Evolutionary conservation across 805 yeast genomes (phyloP).

Genomic region (Danielozyma ontarioensis): DNA sequence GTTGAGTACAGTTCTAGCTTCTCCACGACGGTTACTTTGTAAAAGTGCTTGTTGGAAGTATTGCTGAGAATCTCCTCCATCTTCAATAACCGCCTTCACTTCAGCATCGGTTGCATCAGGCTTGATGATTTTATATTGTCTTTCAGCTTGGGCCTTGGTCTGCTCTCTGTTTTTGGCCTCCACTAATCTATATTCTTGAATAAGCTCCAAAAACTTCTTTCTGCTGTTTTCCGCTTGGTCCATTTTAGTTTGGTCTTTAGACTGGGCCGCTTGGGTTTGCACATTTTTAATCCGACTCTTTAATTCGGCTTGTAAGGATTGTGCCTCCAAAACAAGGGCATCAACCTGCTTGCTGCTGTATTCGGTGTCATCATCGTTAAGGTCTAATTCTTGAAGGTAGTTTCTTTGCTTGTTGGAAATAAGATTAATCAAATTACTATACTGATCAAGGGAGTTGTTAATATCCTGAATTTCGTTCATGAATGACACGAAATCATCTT

Average conservation of each 20-base stretch:
- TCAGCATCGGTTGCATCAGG: constrained; percentile 83
- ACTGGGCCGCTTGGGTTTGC: constrained; percentile 59
- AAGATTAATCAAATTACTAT: constrained; percentile 62
- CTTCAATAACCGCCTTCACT: constrained; percentile 80
- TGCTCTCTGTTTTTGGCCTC: constrained; percentile 84
- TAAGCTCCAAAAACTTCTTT: constrained; percentile 76
- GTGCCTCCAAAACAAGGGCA: constrained; percentile 68
- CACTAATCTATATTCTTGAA: constrained; percentile 79
- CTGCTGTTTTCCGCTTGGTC: constrained; percentile 89
- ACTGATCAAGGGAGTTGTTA: constrained; percentile 65
- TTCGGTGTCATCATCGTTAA: constrained; percentile 45
- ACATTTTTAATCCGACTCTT: constrained; percentile 73
- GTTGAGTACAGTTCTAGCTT: constrained; percentile 89
- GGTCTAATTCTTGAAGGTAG: constrained; percentile 64
- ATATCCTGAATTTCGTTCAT: constrained; percentile 60
- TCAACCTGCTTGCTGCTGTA: constrained; percentile 74
- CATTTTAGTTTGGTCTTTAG: constrained; percentile 67
- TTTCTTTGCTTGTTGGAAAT: constrained; percentile 67
- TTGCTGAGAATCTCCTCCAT: constrained; percentile 73
- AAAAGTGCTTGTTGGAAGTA: constrained; percentile 89
- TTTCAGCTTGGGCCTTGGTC: constrained; percentile 81
- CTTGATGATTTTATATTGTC: constrained; percentile 86
- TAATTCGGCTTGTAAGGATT: constrained; percentile 68
- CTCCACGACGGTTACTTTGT: constrained; percentile 85
- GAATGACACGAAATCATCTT: constrained; percentile 55